Percentiles rank a stretch among this genome's conserved stretches.
Conservation (phyloP, 768 basidiomycete genomes). For the Lyophyllum semitale region DNA sequence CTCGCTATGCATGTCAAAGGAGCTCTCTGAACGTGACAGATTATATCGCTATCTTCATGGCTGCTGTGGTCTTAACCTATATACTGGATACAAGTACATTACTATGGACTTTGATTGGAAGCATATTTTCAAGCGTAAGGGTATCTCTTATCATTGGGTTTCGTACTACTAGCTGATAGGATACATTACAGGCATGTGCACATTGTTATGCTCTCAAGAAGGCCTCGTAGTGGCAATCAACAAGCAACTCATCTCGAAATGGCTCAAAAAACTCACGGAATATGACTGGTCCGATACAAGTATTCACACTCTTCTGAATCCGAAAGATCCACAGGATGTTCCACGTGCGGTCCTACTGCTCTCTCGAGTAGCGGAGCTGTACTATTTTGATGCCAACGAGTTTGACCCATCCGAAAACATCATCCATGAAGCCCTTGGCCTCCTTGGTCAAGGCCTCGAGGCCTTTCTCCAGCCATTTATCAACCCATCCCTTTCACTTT, state of each 20-base stretch:
- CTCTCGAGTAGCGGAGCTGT: slow-evolving; percentile 14
- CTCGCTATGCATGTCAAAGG: slow-evolving; percentile 20
- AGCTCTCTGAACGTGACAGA: slow-evolving; percentile 12
- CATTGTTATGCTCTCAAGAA: slow-evolving; percentile 19
- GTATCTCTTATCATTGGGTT: neutral
- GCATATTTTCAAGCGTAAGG: slow-evolving; percentile 21
- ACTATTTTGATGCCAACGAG: slow-evolving; percentile 8
- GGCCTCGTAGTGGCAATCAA: slow-evolving; percentile 21
- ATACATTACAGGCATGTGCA: slow-evolving; percentile 24
- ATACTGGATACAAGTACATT: slow-evolving; percentile 11
- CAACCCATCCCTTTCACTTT: slow-evolving; percentile 17
- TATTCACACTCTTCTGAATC: slow-evolving; percentile 24
- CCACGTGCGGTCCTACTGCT: slow-evolving; percentile 30
- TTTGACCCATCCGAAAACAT: slow-evolving; percentile 20
- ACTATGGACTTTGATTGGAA: slow-evolving; percentile 23
- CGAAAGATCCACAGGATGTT: slow-evolving; percentile 32
- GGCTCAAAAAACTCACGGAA: slow-evolving; percentile 19
- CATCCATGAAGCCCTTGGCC: slow-evolving; percentile 17
- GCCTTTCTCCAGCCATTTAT: slow-evolving; percentile 27
- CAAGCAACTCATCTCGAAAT: slow-evolving; percentile 17
- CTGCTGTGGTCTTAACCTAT: slow-evolving; percentile 17
- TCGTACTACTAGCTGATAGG: neutral
- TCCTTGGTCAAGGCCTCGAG: slow-evolving; percentile 29
- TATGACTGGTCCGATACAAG: slow-evolving; percentile 24
- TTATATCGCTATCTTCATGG: slow-evolving; percentile 14